Evolutionary conservation across 108 stramenopile species (phyloP), one percentile per base, ranked within the genome.

Genomic region (Cyclotella sp.): DNA sequence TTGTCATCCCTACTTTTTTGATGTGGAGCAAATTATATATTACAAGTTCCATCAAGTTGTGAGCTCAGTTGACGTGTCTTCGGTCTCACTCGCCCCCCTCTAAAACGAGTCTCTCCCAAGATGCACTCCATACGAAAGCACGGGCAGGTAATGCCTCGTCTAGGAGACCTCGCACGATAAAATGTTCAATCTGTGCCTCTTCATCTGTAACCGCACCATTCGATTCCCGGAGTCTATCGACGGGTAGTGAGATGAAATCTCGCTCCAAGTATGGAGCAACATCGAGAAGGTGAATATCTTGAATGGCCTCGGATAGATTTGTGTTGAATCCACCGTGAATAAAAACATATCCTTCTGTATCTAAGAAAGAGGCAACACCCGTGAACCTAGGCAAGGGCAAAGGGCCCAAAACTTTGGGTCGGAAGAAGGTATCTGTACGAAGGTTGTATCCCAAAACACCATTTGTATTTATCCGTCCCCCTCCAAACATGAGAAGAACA

Each of bases 291-390:
- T 19, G 18, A 39, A 63, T 70, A 53, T 80, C 79, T 5, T 68
- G 46, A 24, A 80, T 19, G 24, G 79, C 16, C 12, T 62, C 40
- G 18, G 21, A 14, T 14, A 65, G 73, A 51, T 82, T 73, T 14
- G 76, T 68, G 27, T 74, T 72, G 59, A 81, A 90, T 0, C 89
- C 89, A n/a, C 89, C 87, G 68, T 90, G 87, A 1, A 77, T 60
- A 11, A 90, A 55, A 14, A 90, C 63, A 66, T 80, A 88, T 15
- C 85, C 86, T 14, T 82, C 71, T 10, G 68, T 58, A n/a, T 85
- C 75, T 26, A 88, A 57, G 40, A 70, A 73, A 19, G 73, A 61
- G 0, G 86, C 68, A 0, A 70, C 81, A 55, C 67, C 68, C 22
- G 87, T 82, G 59, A 90, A 88, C 34, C 89, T 59, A 6, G 87